Evolutionary conservation across 2,329 filamentous ascomycete genomes (phyloP), one percentile per base, ranked within the genome.

Genomic region (Sclerotinia trifoliorum): DNA sequence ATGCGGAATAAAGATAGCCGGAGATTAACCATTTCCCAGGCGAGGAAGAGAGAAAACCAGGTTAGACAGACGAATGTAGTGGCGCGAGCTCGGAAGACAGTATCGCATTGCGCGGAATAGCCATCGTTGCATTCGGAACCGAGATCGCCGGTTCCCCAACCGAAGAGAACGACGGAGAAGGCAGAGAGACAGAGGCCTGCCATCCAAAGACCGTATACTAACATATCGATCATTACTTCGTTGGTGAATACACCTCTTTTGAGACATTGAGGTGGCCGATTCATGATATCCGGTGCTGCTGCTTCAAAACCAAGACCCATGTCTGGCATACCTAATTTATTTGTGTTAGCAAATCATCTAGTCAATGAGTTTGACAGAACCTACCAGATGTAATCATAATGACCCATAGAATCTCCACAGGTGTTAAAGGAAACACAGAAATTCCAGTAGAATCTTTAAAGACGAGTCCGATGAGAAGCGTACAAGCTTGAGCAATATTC

Each of bases 331-430:
- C 76, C 75, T 68, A 49, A 19, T 35, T 39, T 13, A 3, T 32
- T 55, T 3, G 17, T 51, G 35, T 65, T 46, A 68, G 60, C 49
- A 42, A 46, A 24, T 13, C 13, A 15, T 6, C 11, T 19, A n/a
- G 29, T 8, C 6, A n/a, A 49, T 6, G 7, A 46, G 15, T 11
- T 55, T 35, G 13, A 39, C 13, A 32, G 19, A 65, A 17, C 55
- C 26, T 66, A 1, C 90, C 91, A 52, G 91, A 94, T 0, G 93
- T 97, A 67, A 95, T 86, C 90, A 96, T 94, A 79, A 96, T 96
- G 78, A 97, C 92, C 93, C 92, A 97, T 69, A 97, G 85, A 71
- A 96, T 94, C 74, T 96, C 89, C 15, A 96, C 87, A 0, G 93
- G 92, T 0, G 91, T 88, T 56, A 96, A 86, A 5, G 93, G 93